Conservation (phyloP, 2,329 filamentous ascomycete species). For the Tothia fuscella region DNA sequence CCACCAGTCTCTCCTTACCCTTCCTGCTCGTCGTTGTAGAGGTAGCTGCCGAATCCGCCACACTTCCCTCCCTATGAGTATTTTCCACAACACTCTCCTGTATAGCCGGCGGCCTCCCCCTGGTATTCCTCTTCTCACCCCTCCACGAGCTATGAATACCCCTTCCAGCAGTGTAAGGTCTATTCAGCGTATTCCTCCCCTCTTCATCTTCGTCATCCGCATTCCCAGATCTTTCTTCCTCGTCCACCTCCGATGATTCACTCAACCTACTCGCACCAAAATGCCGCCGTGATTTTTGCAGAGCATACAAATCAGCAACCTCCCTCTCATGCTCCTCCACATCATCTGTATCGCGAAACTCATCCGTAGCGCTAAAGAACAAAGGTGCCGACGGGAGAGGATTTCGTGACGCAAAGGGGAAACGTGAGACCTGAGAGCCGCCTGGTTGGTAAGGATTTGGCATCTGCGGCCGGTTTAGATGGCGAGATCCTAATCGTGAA, state of each 20-base stretch:
- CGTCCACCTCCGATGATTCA: constrained; percentile 74
- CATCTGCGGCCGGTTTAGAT: constrained; percentile 32
- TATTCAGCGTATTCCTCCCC: constrained; percentile 18
- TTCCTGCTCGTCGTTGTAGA: constrained; percentile 32
- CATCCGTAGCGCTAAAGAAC: constrained; percentile 86
- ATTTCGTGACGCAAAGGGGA: constrained; percentile 69
- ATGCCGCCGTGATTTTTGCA: constrained; percentile 80
- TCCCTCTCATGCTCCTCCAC: constrained; percentile 83
- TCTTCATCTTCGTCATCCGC: constrained; percentile 33
- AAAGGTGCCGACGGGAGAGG: constrained; percentile 41
- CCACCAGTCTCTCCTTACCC: constrained; percentile 61
- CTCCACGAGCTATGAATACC: constrained; percentile 48
- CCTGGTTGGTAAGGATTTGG: constrained; percentile 63
- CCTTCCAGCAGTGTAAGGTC: constrained; percentile 28
- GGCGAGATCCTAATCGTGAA: constrained; percentile 25
- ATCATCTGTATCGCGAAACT: constrained; percentile 86
- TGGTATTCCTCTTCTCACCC: constrained; percentile 31
- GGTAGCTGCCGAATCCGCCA: constrained; percentile 28
- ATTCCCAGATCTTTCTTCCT: constrained; percentile 44
- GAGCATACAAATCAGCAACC: constrained; percentile 83
- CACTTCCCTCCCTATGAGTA: constrained; percentile 24
- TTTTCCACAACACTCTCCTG: constrained; percentile 23
- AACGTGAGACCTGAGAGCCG: constrained; percentile 59
- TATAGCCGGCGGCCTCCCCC: constrained; percentile 27
- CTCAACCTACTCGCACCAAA: constrained; percentile 74